These are phyloP conservation scores for Lycium barbarum DNA, from an alignment of 257 asterid genomes.

Conservation along the genomic window DNA sequence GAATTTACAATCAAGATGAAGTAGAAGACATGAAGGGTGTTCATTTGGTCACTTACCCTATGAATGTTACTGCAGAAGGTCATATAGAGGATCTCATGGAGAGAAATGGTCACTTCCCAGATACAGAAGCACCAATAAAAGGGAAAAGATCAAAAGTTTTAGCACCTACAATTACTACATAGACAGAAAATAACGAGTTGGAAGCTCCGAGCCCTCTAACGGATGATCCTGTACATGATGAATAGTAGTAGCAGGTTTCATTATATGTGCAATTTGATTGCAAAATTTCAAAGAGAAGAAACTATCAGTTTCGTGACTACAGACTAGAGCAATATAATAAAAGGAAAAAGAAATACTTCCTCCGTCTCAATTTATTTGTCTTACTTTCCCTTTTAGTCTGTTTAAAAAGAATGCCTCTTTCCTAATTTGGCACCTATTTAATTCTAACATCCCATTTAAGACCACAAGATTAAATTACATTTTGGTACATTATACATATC, in stretches of 20 bases:
- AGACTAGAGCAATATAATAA: not conserved
- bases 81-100: slow-evolving; percentile 59
- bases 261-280: not conserved
- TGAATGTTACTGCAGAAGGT: slow-evolving; percentile 59
- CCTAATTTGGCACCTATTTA: too few species aligned
- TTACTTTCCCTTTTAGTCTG: too few species aligned
- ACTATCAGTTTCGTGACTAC: slow-evolving; percentile 12
- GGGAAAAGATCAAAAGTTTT: slow-evolving; percentile 75
- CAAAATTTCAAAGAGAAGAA: not conserved
- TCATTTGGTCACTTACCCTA: slow-evolving; percentile 74
- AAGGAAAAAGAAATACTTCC: too few species aligned
- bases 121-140: slow-evolving; percentile 59
- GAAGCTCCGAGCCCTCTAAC: not conserved
- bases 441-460: too few species aligned
- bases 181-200: slow-evolving; percentile 19
- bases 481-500: too few species aligned
- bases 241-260: not conserved
- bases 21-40: slow-evolving; percentile 77
- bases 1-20: slow-evolving; percentile 61
- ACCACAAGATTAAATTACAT: too few species aligned
- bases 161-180: slow-evolving; percentile 74
- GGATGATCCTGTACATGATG: not conserved
- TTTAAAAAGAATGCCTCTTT: too few species aligned
- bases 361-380: too few species aligned
- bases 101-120: slow-evolving; percentile 62